phyloP scores from a whole-genome alignment of 257 asterid genomes.

The Solanum commersonii region DNA sequence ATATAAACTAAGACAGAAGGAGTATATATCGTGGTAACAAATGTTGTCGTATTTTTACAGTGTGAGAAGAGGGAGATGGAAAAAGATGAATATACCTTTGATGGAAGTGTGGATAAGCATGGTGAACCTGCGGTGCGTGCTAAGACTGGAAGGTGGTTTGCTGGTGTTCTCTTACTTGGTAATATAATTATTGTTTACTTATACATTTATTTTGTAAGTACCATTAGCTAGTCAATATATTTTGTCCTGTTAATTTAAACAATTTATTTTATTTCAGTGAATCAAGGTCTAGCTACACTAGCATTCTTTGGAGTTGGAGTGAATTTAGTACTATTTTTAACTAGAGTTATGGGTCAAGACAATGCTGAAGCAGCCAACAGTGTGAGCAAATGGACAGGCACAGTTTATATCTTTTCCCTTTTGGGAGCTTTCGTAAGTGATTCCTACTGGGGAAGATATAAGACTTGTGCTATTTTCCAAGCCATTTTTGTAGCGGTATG shows the following conservation, averaged over 20 bases:
- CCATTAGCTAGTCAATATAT: neutral
- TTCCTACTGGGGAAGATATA: conserved; percentile 94
- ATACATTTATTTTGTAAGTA: neutral
- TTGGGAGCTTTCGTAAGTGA: conserved; percentile 94
- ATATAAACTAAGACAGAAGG: neutral
- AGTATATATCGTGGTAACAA: neutral
- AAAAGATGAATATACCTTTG: conserved; percentile 52
- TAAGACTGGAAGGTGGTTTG: conserved; percentile 64
- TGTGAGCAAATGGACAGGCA: conserved; percentile 95
- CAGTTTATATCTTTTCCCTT: conserved; percentile 82
- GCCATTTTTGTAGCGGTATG: conserved; percentile 67
- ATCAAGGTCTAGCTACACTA: conserved; percentile 89
- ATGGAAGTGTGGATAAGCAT: conserved; percentile 58
- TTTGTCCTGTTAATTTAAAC: neutral
- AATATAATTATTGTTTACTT: neutral
- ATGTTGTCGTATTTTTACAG: neutral
- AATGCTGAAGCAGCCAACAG: conserved; percentile 90
- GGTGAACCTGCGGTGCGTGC: conserved; percentile 75
- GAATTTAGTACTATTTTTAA: conserved; percentile 65
- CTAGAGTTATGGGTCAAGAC: conserved; percentile 83
- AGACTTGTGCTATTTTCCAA: conserved; percentile 80
- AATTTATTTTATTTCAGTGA: conserved; percentile 26
- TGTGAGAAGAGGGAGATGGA: conserved; percentile 6
- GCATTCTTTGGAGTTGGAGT: conserved; percentile 96
- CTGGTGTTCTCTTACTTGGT: conserved; percentile 76